Evolutionary conservation across 1,284 basidiomycete genomes (phyloP).

Genomic region (Jaminaea rosea): DNA sequence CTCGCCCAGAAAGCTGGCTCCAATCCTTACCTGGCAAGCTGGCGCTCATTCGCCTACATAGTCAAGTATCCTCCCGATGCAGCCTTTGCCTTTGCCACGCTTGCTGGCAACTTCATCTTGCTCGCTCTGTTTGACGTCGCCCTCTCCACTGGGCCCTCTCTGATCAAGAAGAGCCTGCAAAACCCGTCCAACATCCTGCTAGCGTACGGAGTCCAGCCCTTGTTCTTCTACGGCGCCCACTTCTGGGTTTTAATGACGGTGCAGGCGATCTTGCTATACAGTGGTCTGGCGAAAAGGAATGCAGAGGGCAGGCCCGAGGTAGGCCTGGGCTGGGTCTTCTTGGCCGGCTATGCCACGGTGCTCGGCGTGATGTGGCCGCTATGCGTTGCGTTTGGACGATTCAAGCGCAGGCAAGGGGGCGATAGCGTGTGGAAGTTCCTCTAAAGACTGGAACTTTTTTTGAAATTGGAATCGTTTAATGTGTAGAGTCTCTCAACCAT

Average conservation of each 20-base stretch:
- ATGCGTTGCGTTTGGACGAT: constrained; percentile 14
- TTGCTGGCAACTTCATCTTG: constrained; percentile 21
- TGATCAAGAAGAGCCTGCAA: constrained; percentile 11
- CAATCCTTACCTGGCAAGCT: constrained; percentile 25
- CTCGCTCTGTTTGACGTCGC: constrained; percentile 21
- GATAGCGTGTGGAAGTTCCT: constrained; percentile 25
- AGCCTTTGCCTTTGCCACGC: constrained; percentile 21
- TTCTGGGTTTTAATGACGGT: constrained; percentile 2
- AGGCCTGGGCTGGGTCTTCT: constrained; percentile 11
- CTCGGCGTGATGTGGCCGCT: constrained; percentile 13
- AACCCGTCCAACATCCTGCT: constrained; percentile 6
- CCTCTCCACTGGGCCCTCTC: constrained; percentile 2
- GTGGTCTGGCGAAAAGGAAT: not conserved
- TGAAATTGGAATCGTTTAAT: no score
- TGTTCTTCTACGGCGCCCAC: constrained; percentile 31
- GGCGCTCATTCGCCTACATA: constrained; percentile 29
- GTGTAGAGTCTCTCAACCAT: no score
- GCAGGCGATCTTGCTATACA: constrained; percentile 13
- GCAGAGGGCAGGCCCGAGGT: not conserved
- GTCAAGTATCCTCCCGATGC: constrained; percentile 30
- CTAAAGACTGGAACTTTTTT: not conserved
- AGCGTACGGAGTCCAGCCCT: constrained; percentile 18
- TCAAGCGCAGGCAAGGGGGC: constrained; percentile 9
- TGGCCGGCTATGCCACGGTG: constrained; percentile 12
- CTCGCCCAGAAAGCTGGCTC: not conserved